Base-by-base conservation (phyloP, 768 basidiomycete species). In the Lactarius quietus region DNA sequence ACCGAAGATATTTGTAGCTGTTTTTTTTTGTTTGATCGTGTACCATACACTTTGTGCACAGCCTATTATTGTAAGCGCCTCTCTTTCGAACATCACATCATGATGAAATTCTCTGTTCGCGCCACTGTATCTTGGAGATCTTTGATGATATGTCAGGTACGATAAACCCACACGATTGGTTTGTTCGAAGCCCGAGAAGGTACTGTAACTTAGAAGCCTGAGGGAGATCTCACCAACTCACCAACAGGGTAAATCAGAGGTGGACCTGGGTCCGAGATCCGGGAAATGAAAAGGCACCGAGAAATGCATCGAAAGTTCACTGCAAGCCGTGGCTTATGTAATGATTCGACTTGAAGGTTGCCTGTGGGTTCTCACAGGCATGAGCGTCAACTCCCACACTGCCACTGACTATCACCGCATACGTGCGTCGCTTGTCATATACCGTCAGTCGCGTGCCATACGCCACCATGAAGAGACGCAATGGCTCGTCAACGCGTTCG, bases 381-480 rank as follows among this genome's bases (percentile, higher is more conserved):
- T 41, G 17, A 18, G 39, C 18, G 39, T 41, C 18, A 41, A 3
- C 17, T 6, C 18, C 2, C 18, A 41, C 39, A 18, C 39, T 6
- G 39, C 6, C 39, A 20, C 41, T 20, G 41, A 18, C 41, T 17
- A 20, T 41, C 41, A 41, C 6, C 18, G 20, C 20, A 20, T 41
- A 41, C 41, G 20, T n/a, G 23, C 23, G 23, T 26, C n/a, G 23
- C 12, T 12, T 48, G 23, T 12, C 12, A 17, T 0, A 17, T 17
- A 39, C 15, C 17, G 39, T 41, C 17, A 48, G 23, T 51, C 26
- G 26, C 48, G 14, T 1, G 48, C 48, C 48, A 28, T 51, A 51
- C 14, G 6, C n/a, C 12, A 26, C 23, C 15, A 66, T 66, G 65
- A 66, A 66, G 65, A 66, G 65, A 54, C 60, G 33, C 23, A 36